Evolutionary conservation across 139 green algal species (phyloP).

Genomic region (Chlorella sp.): DNA sequence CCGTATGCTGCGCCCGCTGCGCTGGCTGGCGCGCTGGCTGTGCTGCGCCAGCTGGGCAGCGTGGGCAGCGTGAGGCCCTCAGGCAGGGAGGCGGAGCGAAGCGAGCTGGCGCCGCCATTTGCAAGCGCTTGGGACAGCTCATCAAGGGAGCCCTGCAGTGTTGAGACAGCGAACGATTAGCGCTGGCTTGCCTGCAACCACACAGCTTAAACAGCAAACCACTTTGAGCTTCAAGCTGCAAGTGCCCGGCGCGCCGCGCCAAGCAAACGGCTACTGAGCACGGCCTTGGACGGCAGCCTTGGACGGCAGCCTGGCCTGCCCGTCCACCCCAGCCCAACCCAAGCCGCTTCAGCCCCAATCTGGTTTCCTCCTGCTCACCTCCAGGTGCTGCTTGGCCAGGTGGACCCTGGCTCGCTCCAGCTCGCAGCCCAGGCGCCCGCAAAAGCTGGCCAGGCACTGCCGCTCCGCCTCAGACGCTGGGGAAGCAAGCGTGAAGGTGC

Average conservation of each 20-base stretch:
- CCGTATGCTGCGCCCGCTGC: too few species aligned
- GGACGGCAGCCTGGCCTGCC: background rate
- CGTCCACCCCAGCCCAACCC: too few species aligned
- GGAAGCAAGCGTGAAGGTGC: background rate
- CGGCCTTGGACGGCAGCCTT: too few species aligned
- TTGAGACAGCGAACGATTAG: background rate
- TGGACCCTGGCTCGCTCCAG: conserved; percentile 8
- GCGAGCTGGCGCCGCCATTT: background rate
- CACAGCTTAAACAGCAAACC: too few species aligned
- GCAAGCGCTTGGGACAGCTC: background rate
- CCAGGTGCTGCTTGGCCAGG: conserved; percentile 13
- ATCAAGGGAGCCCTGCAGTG: background rate
- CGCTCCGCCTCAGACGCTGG: background rate
- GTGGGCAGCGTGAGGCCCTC: background rate
- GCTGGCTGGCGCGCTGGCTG: background rate
- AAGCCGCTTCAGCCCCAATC: background rate
- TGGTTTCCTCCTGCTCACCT: background rate
- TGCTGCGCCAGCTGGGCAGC: conserved; percentile 1
- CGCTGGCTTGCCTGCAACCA: too few species aligned
- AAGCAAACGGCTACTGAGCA: too few species aligned
- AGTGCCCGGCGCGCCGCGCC: too few species aligned
- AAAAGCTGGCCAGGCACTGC: background rate
- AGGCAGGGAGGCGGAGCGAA: background rate
- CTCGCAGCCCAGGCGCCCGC: background rate
- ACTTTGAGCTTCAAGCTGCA: too few species aligned